Evolutionary conservation across 2,329 filamentous ascomycete species (phyloP), one percentile per base, ranked within the genome.

Genomic region (Ascochyta fabae): DNA sequence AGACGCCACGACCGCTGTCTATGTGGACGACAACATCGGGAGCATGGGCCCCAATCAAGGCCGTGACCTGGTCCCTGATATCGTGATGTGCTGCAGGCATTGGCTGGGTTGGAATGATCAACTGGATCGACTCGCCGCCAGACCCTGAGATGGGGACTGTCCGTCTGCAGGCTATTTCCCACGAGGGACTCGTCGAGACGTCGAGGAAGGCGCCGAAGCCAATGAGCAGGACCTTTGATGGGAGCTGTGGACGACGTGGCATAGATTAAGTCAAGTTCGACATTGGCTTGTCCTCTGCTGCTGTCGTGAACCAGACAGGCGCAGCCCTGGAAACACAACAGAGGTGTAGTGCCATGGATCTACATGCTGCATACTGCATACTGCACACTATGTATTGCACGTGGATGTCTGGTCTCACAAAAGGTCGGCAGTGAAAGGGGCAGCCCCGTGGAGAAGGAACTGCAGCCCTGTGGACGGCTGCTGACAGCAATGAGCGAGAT

Each of bases 121-220:
- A 84, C 61, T 83, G 84, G 50, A 91, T 62, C 15, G 41, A 48
- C 19, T 56, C 40, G 45, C 51, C 54, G 34, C 53, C 48, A 2
- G 26, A 9, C 8, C 53, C 59, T 0, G 34, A 13, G 29, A 70
- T 39, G 3, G 52, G 57, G 6, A 47, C 27, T 6, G 64, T 58
- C 88, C 96, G 84, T 19, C 79, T 80, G 24, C 80, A 82, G 44
- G 89, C 86, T 69, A 96, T 93, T 70, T 93, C 84, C 83, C 86
- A 93, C 3, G 91, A 92, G 8, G 92, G 91, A 71, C 96, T 96
- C 56, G 88, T 78, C 26, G 87, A 85, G 69, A 71, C 87, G 40
- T 88, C 81, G 65, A 88, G 87, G 75, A 96, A 96, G 1, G 92
- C 77, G 42, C 77, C 78, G 62, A 80, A 80, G 16, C 78, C 78